phyloP scores from a whole-genome alignment of 495 filamentous ascomycete genomes.

The Lophiotrema nucula region DNA sequence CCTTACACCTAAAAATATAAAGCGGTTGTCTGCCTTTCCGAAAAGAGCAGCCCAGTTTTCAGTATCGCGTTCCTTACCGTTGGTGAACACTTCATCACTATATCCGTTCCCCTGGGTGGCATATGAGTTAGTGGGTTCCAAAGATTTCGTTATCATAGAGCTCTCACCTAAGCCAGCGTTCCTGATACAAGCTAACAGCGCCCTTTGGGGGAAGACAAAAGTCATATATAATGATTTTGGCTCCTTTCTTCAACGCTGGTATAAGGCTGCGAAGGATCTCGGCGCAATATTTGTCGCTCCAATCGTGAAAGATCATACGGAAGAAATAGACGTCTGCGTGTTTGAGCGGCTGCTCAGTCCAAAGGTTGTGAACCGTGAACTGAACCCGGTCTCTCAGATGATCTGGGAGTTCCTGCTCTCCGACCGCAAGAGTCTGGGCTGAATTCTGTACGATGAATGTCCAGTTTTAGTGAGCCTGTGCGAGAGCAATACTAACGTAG shows the following conservation, averaged over 20 bases:
- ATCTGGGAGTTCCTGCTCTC: neutral
- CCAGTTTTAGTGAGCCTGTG: neutral
- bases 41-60: neutral
- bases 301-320: slow-evolving; percentile 9
- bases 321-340: slow-evolving; percentile 10
- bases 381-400: neutral
- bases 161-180: neutral
- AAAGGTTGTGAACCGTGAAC: slow-evolving; percentile 9
- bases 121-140: neutral
- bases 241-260: neutral
- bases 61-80: neutral
- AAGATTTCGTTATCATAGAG: neutral
- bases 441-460: neutral
- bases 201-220: neutral
- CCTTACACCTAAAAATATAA: neutral
- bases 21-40: neutral
- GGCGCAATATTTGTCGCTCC: slow-evolving; percentile 1
- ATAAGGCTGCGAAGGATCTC: neutral
- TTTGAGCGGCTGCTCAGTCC: neutral
- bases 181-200: neutral
- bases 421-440: neutral
- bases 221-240: neutral
- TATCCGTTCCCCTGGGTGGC: neutral
- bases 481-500: neutral
- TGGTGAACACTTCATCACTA: neutral